Percentiles rank a stretch among this genome's conserved stretches.
These are phyloP conservation scores for Beauveria sp. DNA, from an alignment of 2,329 filamentous ascomycete species.

Conservation along the genomic window DNA sequence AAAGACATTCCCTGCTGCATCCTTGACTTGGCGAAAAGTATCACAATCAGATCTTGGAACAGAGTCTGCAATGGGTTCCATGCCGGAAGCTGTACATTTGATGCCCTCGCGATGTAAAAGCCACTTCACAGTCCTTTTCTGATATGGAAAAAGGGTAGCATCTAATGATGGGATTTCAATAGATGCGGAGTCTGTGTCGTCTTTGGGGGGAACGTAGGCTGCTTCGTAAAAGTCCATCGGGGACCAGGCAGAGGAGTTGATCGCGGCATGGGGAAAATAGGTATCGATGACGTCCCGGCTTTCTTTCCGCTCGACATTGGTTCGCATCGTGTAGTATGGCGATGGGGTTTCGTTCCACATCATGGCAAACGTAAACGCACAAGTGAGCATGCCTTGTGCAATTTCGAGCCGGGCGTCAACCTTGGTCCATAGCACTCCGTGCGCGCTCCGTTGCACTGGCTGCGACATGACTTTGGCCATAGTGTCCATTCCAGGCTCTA, in stretches of 20 bases:
- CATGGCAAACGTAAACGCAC: conserved; percentile 26
- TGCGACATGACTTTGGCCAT: conserved; percentile 12
- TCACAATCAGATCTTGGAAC: conserved; percentile 14
- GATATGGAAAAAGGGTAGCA: conserved; percentile 61
- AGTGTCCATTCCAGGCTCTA: conserved; percentile 7
- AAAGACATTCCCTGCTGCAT: conserved; percentile 30
- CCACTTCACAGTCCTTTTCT: conserved; percentile 64
- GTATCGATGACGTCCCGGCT: conserved; percentile 30
- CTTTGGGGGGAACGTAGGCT: conserved; percentile 51
- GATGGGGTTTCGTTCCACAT: conserved; percentile 36
- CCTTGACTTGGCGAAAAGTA: conserved; percentile 26
- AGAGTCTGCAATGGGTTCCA: conserved; percentile 4
- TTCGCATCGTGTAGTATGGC: conserved; percentile 24
- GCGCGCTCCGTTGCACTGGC: background rate
- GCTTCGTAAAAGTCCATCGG: conserved; percentile 61
- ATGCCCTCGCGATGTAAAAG: conserved; percentile 59
- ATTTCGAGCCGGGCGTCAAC: conserved; percentile 19
- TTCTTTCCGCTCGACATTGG: conserved; percentile 20
- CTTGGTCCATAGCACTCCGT: conserved; percentile 29
- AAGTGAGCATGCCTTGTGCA: conserved; percentile 1
- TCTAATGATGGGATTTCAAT: conserved; percentile 37
- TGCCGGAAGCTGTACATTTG: conserved; percentile 29
- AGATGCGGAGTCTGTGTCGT: conserved; percentile 28
- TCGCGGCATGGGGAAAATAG: conserved; percentile 22
- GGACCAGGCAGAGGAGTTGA: conserved; percentile 25